Conservation (phyloP, 23 red algal genomes). For the Gracilaria domingensis region DNA sequence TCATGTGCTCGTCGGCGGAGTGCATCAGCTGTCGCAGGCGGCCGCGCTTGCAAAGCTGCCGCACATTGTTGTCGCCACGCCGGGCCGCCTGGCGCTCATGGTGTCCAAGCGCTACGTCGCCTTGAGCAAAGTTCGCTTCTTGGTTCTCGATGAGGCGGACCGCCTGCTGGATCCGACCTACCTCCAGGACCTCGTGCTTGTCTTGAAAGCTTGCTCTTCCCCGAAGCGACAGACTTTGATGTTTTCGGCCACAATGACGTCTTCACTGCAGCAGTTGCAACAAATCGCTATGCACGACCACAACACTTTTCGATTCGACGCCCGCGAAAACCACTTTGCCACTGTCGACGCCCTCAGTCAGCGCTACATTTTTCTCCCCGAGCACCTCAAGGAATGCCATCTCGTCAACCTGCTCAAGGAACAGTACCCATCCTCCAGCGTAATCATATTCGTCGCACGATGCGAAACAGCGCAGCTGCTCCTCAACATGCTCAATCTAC, state of each 20-base stretch:
- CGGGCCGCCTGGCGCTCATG: conserved; percentile 85
- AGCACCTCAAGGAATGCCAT: conserved; percentile 84
- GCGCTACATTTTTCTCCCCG: conserved; percentile 75
- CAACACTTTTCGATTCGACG: conserved; percentile 74
- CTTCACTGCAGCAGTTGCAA: conserved; percentile 67
- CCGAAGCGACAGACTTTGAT: conserved; percentile 79
- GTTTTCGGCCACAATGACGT: conserved; percentile 94
- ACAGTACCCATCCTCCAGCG: conserved; percentile 37
- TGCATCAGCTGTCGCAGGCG: conserved; percentile 69
- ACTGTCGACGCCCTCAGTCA: conserved; percentile 78
- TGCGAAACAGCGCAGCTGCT: conserved; percentile 68
- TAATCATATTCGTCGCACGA: conserved; percentile 79
- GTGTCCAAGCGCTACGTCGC: conserved; percentile 31
- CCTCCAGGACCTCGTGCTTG: conserved; percentile 40
- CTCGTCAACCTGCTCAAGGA: conserved; percentile 75
- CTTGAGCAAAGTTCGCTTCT: conserved; percentile 49
- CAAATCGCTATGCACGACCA: conserved; percentile 27
- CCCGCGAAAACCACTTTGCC: conserved; percentile 64
- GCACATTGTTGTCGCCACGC: conserved; percentile 95
- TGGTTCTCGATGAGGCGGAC: conserved; percentile 92
- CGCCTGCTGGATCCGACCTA: conserved; percentile 79
- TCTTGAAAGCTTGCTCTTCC: conserved; percentile 52
- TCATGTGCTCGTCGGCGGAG: conserved; percentile 81
- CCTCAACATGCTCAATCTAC: conserved; percentile 55
- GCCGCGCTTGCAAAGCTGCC: conserved; percentile 62